Conservation (phyloP, 2,329 filamentous ascomycete genomes). For the Domatiomyces globalis region DNA sequence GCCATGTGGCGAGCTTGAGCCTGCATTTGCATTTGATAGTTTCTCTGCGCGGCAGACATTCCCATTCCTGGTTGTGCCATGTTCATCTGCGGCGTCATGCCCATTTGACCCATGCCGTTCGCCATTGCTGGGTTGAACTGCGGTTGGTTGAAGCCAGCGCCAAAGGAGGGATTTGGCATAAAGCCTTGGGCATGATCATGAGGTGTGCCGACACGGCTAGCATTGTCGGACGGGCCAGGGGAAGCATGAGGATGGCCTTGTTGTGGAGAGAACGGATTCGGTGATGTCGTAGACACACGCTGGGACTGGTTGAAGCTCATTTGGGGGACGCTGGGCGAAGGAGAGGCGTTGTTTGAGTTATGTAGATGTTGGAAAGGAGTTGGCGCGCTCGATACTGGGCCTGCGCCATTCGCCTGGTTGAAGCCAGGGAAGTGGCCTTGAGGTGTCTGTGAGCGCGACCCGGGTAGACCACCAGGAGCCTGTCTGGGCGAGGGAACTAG, state of each 20-base stretch:
- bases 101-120: constrained; percentile 26
- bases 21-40: constrained; percentile 74
- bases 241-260: constrained; percentile 61
- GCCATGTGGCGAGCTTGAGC: constrained; percentile 53
- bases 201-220: constrained; percentile 50
- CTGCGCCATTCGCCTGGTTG: constrained; percentile 49
- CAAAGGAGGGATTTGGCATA: constrained; percentile 37
- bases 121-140: constrained; percentile 32
- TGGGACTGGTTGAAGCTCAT: constrained; percentile 57
- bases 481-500: constrained; percentile 69
- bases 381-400: constrained; percentile 46
- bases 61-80: constrained; percentile 39
- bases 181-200: constrained; percentile 51
- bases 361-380: constrained; percentile 70
- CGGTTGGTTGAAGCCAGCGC: constrained; percentile 24
- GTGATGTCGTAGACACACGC: constrained; percentile 79
- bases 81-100: constrained; percentile 36
- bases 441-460: constrained; percentile 83
- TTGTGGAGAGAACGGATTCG: constrained; percentile 76
- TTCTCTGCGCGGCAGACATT: constrained; percentile 57
- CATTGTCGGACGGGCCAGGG: constrained; percentile 61
- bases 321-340: constrained; percentile 72
- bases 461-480: constrained; percentile 57
- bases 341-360: constrained; percentile 69
- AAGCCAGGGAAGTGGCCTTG: constrained; percentile 60